Evolutionary conservation across 768 basidiomycete species (phyloP).

Genomic region (Lactarius hengduanensis): DNA sequence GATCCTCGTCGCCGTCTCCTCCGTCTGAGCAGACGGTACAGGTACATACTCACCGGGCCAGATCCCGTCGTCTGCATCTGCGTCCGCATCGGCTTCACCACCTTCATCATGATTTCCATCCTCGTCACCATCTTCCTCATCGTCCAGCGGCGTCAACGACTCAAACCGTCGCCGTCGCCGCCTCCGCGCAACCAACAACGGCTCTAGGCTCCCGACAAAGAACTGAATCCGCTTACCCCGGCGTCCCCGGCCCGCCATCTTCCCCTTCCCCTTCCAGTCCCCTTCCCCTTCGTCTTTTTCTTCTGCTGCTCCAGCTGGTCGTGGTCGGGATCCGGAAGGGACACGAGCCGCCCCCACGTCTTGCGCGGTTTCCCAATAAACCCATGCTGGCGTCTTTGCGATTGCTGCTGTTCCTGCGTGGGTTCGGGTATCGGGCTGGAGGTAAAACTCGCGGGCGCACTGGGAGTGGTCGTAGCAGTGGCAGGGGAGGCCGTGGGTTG

Average conservation of each 20-base stretch:
- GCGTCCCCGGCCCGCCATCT: not conserved
- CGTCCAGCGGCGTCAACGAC: not conserved
- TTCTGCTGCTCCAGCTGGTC: not conserved
- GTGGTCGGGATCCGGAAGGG: constrained; percentile 3
- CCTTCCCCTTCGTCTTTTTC: not conserved
- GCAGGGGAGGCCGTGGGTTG: not conserved
- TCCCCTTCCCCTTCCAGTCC: no score
- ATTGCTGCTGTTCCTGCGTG: not conserved
- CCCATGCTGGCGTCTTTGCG: not conserved
- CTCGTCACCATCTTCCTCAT: not conserved
- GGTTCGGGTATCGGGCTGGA: not conserved
- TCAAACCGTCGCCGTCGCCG: not conserved
- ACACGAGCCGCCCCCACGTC: constrained; percentile 15
- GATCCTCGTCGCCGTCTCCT: not conserved
- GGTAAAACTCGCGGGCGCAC: no score
- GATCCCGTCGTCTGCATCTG: not conserved
- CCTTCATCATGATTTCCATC: not conserved
- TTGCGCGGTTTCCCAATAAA: constrained; percentile 15
- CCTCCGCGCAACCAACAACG: not conserved
- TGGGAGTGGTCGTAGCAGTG: not conserved
- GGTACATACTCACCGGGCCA: constrained; percentile 14
- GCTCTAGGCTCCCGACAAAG: constrained; percentile 10
- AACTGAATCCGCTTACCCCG: not conserved
- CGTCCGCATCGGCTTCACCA: not conserved
- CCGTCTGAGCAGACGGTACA: not conserved